These are phyloP conservation scores for Skeletonema costatum DNA, from an alignment of 108 stramenopile species.

Conservation along the genomic window DNA sequence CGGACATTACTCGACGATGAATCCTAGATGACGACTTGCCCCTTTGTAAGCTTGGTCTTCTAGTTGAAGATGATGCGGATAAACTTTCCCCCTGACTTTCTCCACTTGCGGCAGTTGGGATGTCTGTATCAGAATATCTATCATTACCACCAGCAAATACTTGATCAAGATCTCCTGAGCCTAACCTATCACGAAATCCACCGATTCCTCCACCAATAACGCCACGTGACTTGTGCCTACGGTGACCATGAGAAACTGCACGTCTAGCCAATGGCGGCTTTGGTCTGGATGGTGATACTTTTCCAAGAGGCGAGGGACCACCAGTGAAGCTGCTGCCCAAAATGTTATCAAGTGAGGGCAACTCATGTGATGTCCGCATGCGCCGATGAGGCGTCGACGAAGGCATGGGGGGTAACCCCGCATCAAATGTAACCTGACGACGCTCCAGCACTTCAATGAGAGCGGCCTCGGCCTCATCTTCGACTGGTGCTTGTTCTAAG, in stretches of 20 bases:
- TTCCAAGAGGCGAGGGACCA: background rate
- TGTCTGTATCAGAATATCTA: background rate
- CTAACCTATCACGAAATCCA: background rate
- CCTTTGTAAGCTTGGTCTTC: background rate
- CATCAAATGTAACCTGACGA: slow-evolving; percentile 32
- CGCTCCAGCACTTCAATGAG: slow-evolving; percentile 44
- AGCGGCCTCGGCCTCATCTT: slow-evolving; percentile 45
- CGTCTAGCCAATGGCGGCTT: background rate
- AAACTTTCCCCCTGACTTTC: background rate
- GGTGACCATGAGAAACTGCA: background rate
- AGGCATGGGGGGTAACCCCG: too few relatives aligned
- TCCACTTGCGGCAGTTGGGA: background rate
- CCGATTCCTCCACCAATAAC: background rate
- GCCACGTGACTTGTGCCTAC: background rate
- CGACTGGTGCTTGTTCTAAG: slow-evolving; percentile 35
- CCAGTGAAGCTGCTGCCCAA: background rate
- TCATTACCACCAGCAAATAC: background rate
- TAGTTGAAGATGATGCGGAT: background rate
- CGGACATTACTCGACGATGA: background rate
- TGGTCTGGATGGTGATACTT: background rate
- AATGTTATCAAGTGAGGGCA: background rate
- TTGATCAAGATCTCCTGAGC: background rate
- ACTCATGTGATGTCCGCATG: background rate
- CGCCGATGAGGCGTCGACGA: background rate
- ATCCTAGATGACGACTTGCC: background rate